phyloP scores from a whole-genome alignment of 345 rosid species.

The Trapa bicornis region DNA sequence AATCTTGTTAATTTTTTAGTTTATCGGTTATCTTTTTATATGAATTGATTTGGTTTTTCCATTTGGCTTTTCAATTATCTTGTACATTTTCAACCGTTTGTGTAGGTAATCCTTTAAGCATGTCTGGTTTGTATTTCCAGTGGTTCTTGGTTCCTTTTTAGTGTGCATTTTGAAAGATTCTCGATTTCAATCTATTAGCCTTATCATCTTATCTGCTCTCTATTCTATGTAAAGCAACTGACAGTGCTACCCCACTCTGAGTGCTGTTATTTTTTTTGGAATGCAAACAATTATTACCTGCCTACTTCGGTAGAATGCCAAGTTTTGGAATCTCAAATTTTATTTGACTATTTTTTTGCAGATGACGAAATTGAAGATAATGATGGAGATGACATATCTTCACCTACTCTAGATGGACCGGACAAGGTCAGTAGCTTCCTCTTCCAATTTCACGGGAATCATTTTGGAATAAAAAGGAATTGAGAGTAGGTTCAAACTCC shows the following conservation, averaged over 20 bases:
- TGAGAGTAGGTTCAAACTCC: background rate
- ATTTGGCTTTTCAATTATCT: background rate
- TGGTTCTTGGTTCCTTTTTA: background rate
- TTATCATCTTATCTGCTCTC: background rate
- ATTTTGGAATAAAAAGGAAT: background rate
- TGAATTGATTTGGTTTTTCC: background rate
- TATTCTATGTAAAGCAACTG: background rate
- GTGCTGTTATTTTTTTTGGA: background rate
- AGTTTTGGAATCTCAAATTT: background rate
- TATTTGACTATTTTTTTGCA: slow-evolving; percentile 14
- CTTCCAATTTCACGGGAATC: background rate
- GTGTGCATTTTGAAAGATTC: background rate
- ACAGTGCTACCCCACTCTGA: background rate
- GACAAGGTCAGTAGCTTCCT: slow-evolving; percentile 22
- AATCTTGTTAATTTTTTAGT: background rate
- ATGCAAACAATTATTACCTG: too few relatives aligned
- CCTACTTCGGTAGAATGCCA: too few relatives aligned
- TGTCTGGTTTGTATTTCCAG: background rate
- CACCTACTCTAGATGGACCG: slow-evolving; percentile 21
- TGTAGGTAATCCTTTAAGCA: background rate
- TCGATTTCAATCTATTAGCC: background rate
- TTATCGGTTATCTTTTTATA: background rate
- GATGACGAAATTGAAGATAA: slow-evolving; percentile 31
- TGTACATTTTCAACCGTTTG: background rate
- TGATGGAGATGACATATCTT: slow-evolving; percentile 16